Conservation (phyloP, 352 stramenopile species). For the Pythium pyrilobum region DNA sequence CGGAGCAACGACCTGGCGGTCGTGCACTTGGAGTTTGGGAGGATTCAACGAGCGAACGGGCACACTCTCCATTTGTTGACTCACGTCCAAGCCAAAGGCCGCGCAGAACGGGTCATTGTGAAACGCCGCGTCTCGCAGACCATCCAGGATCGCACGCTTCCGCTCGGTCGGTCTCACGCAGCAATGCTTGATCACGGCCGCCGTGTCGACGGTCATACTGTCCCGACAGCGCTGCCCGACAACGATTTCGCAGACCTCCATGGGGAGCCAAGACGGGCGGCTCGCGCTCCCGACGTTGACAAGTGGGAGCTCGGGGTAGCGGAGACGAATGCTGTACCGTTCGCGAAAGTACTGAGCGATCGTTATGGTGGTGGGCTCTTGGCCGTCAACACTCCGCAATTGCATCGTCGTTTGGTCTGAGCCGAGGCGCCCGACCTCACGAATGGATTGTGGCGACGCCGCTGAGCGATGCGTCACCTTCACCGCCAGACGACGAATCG, state of each 20-base stretch:
- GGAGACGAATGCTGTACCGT: conserved; percentile 3
- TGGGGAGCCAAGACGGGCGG: conserved; percentile 10
- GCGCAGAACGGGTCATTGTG: conserved; percentile 7
- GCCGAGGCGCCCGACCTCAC: background rate
- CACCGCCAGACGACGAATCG: background rate
- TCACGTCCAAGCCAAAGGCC: conserved; percentile 8
- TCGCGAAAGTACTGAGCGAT: background rate
- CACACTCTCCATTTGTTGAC: background rate
- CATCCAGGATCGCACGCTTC: background rate
- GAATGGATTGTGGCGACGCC: background rate
- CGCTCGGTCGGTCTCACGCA: background rate
- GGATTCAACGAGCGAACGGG: background rate
- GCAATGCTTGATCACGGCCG: conserved; percentile 1
- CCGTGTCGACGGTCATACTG: background rate
- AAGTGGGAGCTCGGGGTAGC: conserved; percentile 6
- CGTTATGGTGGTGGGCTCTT: background rate
- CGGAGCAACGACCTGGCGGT: background rate
- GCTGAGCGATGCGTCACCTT: background rate
- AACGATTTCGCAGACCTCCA: conserved; percentile 13
- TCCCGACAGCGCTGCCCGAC: conserved; percentile 4
- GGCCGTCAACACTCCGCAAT: background rate
- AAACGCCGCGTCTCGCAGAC: background rate
- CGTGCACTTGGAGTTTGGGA: background rate
- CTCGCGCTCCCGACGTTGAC: conserved; percentile 3
- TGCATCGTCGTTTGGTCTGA: conserved; percentile 5